Base-by-base conservation (phyloP, 257 asterid genomes). In the Lantana camara region DNA sequence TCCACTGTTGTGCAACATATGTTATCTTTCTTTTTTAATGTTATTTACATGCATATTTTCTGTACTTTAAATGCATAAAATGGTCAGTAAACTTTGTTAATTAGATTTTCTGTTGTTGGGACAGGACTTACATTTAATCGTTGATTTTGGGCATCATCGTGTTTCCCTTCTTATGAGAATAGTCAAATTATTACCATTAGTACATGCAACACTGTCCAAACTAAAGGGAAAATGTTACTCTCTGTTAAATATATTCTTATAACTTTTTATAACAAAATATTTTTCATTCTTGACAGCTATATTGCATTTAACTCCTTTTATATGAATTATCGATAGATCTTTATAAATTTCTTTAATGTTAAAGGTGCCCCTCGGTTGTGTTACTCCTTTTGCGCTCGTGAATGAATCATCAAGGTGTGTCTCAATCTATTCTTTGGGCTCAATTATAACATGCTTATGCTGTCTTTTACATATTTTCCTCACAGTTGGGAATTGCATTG, bases 331-430 rank as follows among this genome's bases (percentile, higher is more conserved):
- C 42, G 45, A 61, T 49, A 57, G 55, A 23, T 41, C 50, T 58
- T 14, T 11, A 47, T 66, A 57, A 60, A 34, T 64, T 63, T 60
- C 15, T 66, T 65, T 66, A 14, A 49, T 66, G 69, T 46, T 73
- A 66, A 62, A 93, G 97, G 96, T 93, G 59, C 96, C 97, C 23
- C 77, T 84, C 22, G 97, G 96, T 22, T 87, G 90, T 65, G 95
- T 93, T 71, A 93, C 97, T 72, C 99, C 99, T 22, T 90, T 93
- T 68, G 91, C 97, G 14, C 80, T 90, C 66, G 83, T 87, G 64
- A 93, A 93, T 55, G 95, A 93, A 67, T 85, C 96, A 12, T 95
- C 98, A 60, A 75, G 92, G 96, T 93, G 69, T 48, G 41, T 70
- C 27, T 66, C 67, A 48, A 58, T 44, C 21, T 51, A 24, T 65